Evolutionary conservation across 176 grass and related monocot genomes (phyloP).

Genomic region (Juncus inflexus): DNA sequence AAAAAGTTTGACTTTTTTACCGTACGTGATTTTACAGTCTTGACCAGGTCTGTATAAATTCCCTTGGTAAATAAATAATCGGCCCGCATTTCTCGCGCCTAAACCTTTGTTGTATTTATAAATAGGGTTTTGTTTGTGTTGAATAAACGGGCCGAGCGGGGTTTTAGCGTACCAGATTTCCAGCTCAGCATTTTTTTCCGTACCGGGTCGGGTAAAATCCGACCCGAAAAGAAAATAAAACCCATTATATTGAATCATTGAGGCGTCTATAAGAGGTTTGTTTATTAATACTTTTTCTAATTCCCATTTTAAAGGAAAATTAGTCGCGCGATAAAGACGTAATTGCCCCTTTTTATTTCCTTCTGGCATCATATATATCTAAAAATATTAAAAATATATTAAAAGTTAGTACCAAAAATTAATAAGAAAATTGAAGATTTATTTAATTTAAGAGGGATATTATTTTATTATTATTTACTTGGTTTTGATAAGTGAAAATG

Average conservation of each 20-base stretch:
- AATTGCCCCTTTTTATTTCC: conserved; percentile 88
- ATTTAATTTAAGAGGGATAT: neutral
- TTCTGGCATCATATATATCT: conserved; percentile 99
- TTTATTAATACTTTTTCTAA: conserved; percentile 83
- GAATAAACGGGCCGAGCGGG: conserved; percentile 83
- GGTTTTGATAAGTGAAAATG: conserved; percentile 86
- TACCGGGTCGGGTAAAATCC: conserved; percentile 75
- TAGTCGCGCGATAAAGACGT: conserved; percentile 81
- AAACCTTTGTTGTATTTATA: conserved; percentile 89
- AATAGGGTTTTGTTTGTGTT: conserved; percentile 89
- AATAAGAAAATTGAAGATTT: conserved; percentile 1
- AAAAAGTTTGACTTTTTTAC: conserved; percentile 60
- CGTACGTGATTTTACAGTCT: conserved; percentile 88
- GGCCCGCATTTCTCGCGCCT: conserved; percentile 89
- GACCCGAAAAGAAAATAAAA: conserved; percentile 86
- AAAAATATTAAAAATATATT: conserved; percentile 14
- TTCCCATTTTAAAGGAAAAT: conserved; percentile 92
- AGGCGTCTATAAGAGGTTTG: conserved; percentile 76
- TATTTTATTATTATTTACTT: conserved; percentile 43
- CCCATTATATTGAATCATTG: conserved; percentile 65
- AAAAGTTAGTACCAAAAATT: neutral
- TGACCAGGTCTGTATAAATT: conserved; percentile 84
- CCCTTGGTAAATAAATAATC: conserved; percentile 78
- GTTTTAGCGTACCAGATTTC: conserved; percentile 94
- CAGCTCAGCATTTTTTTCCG: conserved; percentile 95